Base-by-base conservation (phyloP, 176 grass and related monocot genomes). In the Rhynchospora tenuis region DNA sequence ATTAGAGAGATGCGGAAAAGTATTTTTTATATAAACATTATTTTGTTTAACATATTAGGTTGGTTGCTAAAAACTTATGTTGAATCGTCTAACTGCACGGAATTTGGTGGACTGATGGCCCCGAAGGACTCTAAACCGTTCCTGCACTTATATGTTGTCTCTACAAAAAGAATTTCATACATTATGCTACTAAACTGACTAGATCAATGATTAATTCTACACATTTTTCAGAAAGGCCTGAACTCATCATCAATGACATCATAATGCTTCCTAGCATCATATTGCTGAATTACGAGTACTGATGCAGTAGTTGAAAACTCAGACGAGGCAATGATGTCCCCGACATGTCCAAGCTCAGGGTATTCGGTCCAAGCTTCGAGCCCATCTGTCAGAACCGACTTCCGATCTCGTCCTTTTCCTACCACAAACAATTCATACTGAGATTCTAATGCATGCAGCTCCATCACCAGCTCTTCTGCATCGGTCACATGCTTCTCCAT, bases 221-320 rank as follows among this genome's bases (percentile, higher is more conserved):
- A 33, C 17, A 51, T 56, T 13, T 59, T 6, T 81, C 85, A 93
- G 17, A 93, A 68, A 0, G 90, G 93, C 93, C 92, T 92, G 88
- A 95, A 95, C 82, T 95, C 93, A 6, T 95, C 93, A 54, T 95
- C 88, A 45, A 95, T 95, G 16, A 92, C 84, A 75, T 95, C 90
- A 77, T 90, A 95, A 81, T 90, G 88, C 93, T 92, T 92, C 86
- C 85, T 95, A 19, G 84, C 88, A 22, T 95, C 93, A 81, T 95
- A 91, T 56, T 97, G 91, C 61, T 97, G 94, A 8, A 93, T 87
- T 50, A 97, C 74, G 50, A 97, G 91, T 3, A 91, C 89, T 11
- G 89, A 97, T 0, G 89, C 89, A 0, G 91, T 89, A 10, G 82
- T 28, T 0, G 89, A 93, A 81, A 93, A 97, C 65, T 97, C 91